Percentiles rank a stretch among this genome's conserved stretches.
phyloP scores from a whole-genome alignment of 164 flowering plant species.

The Nymphaea colorata region DNA sequence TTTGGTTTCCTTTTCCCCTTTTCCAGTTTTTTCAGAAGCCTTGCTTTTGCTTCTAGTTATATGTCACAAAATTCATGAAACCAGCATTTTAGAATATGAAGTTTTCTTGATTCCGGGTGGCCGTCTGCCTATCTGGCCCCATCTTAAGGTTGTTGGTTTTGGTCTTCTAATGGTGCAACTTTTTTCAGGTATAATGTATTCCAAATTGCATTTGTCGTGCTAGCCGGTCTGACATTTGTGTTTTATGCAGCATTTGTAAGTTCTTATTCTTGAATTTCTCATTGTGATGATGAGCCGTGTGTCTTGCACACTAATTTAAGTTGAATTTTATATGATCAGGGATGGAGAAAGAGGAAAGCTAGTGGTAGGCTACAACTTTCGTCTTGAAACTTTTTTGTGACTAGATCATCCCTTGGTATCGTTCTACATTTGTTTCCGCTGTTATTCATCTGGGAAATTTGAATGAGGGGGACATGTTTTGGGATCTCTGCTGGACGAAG shows the following conservation, averaged over 20 bases:
- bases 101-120: background rate
- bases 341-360: constrained; percentile 86
- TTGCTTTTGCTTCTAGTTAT: background rate
- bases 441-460: too few species aligned
- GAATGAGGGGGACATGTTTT: too few species aligned
- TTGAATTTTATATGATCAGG: constrained; percentile 24
- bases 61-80: background rate
- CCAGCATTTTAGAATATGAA: background rate
- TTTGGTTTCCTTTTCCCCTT: too few species aligned
- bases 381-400: constrained; percentile 10
- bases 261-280: constrained; percentile 1
- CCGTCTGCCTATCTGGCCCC: background rate
- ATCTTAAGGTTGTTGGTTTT: background rate
- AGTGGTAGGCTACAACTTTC: constrained; percentile 89
- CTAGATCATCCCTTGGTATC: too few species aligned
- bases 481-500: too few species aligned
- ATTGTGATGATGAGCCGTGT: background rate
- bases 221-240: constrained; percentile 77
- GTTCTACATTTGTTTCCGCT: too few species aligned
- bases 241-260: constrained; percentile 89
- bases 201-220: constrained; percentile 69
- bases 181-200: constrained; percentile 87
- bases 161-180: background rate
- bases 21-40: too few species aligned
- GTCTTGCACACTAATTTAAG: background rate